Conservation (phyloP, 2,329 filamentous ascomycete genomes). For the Delphinella strobiligena region DNA sequence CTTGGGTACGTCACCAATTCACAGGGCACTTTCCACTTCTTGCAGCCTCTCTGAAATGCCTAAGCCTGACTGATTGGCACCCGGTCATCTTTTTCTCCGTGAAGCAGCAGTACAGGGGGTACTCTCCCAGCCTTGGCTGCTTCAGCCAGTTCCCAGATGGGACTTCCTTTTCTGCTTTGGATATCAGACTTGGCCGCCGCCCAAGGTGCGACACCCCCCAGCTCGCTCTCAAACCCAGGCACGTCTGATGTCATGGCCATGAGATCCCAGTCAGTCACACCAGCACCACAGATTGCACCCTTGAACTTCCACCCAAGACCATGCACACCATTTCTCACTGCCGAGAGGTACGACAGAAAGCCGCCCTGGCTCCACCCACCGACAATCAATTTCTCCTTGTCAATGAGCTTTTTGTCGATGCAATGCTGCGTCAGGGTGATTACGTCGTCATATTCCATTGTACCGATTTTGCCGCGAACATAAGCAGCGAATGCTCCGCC, state of each 20-base stretch:
- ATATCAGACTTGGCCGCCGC: conserved; percentile 11
- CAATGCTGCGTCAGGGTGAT: conserved; percentile 23
- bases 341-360: conserved; percentile 25
- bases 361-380: conserved; percentile 30
- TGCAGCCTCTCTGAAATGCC: conserved; percentile 21
- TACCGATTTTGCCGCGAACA: conserved; percentile 19
- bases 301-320: conserved; percentile 24
- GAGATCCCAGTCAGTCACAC: conserved; percentile 25
- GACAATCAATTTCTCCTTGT: conserved; percentile 21
- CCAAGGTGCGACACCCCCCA: conserved; percentile 19
- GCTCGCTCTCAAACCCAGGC: conserved; percentile 15
- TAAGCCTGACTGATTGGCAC: conserved; percentile 24
- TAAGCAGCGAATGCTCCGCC: conserved; percentile 24
- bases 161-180: conserved; percentile 13
- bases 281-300: conserved; percentile 25
- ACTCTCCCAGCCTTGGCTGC: conserved; percentile 14
- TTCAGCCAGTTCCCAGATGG: conserved; percentile 20
- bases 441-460: conserved; percentile 26
- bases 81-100: conserved; percentile 22
- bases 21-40: conserved; percentile 17
- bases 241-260: conserved; percentile 23
- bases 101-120: conserved; percentile 24
- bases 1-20: conserved; percentile 25
- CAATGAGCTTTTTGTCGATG: conserved; percentile 20
- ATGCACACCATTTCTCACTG: conserved; percentile 24